Base-by-base conservation (phyloP, 1,284 basidiomycete genomes). In the Trichosporon ovoides region DNA sequence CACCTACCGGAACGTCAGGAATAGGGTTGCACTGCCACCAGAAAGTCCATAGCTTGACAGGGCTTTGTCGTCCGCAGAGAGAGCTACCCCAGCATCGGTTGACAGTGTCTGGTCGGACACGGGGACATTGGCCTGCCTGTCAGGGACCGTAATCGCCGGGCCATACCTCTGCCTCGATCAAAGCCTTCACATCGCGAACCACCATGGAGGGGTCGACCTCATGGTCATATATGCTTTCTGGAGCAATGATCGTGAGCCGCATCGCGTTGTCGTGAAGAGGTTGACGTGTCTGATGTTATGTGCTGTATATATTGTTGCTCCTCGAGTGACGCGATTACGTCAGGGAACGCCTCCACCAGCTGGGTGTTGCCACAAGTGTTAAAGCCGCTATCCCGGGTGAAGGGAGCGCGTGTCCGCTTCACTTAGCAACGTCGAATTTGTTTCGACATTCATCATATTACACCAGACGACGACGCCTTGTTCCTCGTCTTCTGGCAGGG, bases 191-290 rank as follows among this genome's bases (percentile, higher is more conserved):
- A 72, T 92, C 88, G 79, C 89, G 88, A 24, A 96, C 81, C 70
- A 88, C 85, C 88, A 96, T 91, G 49, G 83, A 83, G 0, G 88
- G 82, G 77, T 91, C 89, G 65, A 95, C 90, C 70, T 95, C 92
- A 56, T 94, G 74, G 58, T 81, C 77, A 72, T 86, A 92, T 0
- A 84, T 81, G 62, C 85, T 81, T 4, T 91, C 91, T n/a, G 84
- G 74, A 57, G 91, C 88, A 33, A 75, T 72, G 55, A 96, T 88
- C 0, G 90, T 92, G 62, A 96, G 79, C 67, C 85, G 81, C 90
- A 95, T 94, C 22, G 22, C 16, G 24, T n/a, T n/a, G 61, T 18
- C 76, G 57, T 37, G 18, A 22, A 20, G 35, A 48, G 37, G 34
- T n/a, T 19, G n/a, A 20, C 20, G 28, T 19, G 28, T 37, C n/a